phyloP scores from a whole-genome alignment of 2,329 filamentous ascomycete species.

The Ceratocystis variospora region DNA sequence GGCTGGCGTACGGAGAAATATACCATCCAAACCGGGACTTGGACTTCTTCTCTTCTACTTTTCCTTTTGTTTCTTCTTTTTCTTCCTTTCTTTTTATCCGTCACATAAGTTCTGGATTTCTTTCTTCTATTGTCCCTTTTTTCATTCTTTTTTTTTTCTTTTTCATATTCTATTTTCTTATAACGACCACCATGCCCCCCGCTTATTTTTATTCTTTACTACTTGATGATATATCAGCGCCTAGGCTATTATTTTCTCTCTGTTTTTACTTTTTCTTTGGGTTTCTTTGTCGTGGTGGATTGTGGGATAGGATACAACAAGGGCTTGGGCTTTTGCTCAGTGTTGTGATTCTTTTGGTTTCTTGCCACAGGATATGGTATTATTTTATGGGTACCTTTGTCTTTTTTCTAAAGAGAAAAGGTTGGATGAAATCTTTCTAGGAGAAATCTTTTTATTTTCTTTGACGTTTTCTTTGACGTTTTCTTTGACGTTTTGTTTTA shows the following conservation, averaged over 20 bases:
- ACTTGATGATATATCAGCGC: background rate
- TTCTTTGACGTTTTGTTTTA: slow-evolving; percentile 11
- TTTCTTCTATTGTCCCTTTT: slow-evolving; percentile 4
- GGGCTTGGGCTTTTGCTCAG: slow-evolving; percentile 8
- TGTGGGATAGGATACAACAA: background rate
- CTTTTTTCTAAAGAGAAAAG: background rate
- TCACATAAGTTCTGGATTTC: background rate
- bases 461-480: slow-evolving; percentile 9
- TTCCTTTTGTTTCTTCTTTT: slow-evolving; percentile 12
- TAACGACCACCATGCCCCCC: background rate
- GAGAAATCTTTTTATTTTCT: background rate
- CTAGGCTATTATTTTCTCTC: background rate
- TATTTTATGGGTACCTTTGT: slow-evolving; percentile 10
- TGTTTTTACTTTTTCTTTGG: slow-evolving; percentile 4
- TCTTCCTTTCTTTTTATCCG: slow-evolving; percentile 7
- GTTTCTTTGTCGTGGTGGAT: background rate
- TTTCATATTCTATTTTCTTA: background rate
- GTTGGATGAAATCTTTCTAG: background rate
- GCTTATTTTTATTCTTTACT: slow-evolving; percentile 9
- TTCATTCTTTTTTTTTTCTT: slow-evolving; percentile 13
- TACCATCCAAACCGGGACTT: slow-evolving; percentile 9
- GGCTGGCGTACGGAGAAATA: slow-evolving; percentile 9
- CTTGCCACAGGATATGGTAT: background rate
- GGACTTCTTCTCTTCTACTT: slow-evolving; percentile 19
- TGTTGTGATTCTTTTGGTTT: slow-evolving; percentile 15